Conservation (phyloP, 352 stramenopile species). For the Phytophthora brassicae region DNA sequence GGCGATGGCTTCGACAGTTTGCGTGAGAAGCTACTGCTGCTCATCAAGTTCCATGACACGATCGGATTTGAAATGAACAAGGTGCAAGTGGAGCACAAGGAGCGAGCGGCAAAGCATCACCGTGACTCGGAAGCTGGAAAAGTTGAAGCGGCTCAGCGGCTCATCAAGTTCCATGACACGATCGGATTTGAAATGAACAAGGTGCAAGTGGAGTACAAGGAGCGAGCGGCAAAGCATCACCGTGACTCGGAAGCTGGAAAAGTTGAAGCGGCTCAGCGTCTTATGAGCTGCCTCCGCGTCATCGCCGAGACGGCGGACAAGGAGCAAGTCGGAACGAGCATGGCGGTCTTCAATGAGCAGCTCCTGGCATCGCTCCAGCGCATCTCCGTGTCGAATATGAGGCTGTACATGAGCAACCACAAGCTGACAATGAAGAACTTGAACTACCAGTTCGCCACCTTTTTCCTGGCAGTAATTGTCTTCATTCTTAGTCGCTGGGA, state of each 20-base stretch:
- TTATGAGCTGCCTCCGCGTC: slow-evolving; percentile 10
- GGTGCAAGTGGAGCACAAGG: background rate
- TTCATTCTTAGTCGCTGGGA: slow-evolving; percentile 1
- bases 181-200: slow-evolving; percentile 10
- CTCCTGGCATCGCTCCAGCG: background rate
- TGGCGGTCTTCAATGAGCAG: background rate
- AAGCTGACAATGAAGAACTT: background rate
- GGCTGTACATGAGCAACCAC: background rate
- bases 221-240: background rate
- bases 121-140: slow-evolving; percentile 1
- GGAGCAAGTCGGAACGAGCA: background rate
- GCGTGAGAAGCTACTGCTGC: slow-evolving; percentile 8
- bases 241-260: slow-evolving; percentile 1
- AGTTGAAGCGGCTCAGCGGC: background rate
- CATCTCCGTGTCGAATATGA: background rate
- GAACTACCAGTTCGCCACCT: background rate
- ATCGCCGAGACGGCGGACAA: background rate
- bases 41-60: slow-evolving; percentile 22
- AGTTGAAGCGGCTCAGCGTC: background rate
- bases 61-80: slow-evolving; percentile 10
- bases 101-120: background rate
- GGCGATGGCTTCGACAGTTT: slow-evolving; percentile 2
- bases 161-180: slow-evolving; percentile 22
- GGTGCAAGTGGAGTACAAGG: background rate
- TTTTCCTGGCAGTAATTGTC: background rate